phyloP scores from a whole-genome alignment of 768 basidiomycete genomes.

The Lactarius indigo region DNA sequence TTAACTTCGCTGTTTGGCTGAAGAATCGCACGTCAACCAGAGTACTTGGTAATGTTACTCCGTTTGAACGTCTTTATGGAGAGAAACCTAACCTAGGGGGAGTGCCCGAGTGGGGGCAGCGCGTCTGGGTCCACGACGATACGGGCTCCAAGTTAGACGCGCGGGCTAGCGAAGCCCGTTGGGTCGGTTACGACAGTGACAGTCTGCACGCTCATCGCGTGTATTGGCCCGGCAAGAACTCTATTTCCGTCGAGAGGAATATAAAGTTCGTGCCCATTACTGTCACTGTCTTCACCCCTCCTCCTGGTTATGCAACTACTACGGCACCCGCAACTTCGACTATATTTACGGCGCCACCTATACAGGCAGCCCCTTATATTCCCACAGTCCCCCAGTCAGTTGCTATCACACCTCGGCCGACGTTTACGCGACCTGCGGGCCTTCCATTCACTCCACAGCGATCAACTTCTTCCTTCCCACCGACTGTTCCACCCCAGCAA shows the following conservation, averaged over 20 bases:
- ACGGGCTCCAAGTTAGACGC: too few relatives aligned
- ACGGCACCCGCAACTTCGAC: too few relatives aligned
- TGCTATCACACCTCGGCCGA: too few relatives aligned
- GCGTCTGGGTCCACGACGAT: too few relatives aligned
- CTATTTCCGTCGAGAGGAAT: neutral
- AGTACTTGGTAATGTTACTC: neutral
- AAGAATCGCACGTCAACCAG: neutral
- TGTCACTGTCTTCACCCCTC: neutral
- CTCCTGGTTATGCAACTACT: neutral
- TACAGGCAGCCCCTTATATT: too few relatives aligned
- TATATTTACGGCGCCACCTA: too few relatives aligned
- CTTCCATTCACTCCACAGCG: too few relatives aligned
- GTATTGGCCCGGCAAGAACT: too few relatives aligned
- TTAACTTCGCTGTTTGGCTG: neutral
- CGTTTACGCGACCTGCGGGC: too few relatives aligned
- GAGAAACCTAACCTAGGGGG: neutral
- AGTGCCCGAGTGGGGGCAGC: neutral
- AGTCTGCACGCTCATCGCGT: neutral
- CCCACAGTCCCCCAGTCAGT: too few relatives aligned
- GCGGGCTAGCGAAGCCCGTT: neutral
- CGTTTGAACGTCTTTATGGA: neutral
- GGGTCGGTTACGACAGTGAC: constrained; percentile 6
- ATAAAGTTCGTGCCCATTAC: neutral
- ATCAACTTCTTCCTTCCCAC: too few relatives aligned
- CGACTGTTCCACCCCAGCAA: too few relatives aligned